Percentiles rank a stretch among this genome's conserved stretches.
Evolutionary conservation across 768 basidiomycete species (phyloP).

Genomic region (Suillus subluteus): DNA sequence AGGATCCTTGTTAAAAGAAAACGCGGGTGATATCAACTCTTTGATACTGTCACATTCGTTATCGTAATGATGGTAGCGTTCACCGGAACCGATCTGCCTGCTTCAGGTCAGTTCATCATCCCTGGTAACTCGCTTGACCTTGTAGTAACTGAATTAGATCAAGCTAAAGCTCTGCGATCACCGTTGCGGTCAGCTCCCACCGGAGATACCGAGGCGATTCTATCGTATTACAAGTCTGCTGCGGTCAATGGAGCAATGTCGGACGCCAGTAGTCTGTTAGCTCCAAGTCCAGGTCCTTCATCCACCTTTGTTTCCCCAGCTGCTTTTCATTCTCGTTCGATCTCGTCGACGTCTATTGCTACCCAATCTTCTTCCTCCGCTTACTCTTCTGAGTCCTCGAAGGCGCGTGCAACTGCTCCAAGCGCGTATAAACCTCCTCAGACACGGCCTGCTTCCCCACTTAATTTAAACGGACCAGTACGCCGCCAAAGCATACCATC

Average conservation of each 20-base stretch:
- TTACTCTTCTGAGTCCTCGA: conserved; percentile 50
- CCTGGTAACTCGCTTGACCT: neutral
- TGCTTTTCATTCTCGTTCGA: conserved; percentile 14
- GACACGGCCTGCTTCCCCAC: conserved; percentile 28
- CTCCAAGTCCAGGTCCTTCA: conserved; percentile 25
- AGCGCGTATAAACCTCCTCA: conserved; percentile 22
- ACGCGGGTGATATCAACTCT: neutral
- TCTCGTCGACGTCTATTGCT: conserved; percentile 18
- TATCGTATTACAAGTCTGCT: conserved; percentile 61
- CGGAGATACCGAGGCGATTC: conserved; percentile 46
- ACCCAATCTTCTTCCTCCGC: conserved; percentile 47
- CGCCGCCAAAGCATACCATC: conserved; percentile 57
- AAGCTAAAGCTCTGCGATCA: conserved; percentile 3
- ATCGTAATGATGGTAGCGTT: conserved; percentile 8
- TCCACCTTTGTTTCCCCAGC: conserved; percentile 5
- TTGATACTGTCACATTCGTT: neutral
- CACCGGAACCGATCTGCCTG: conserved; percentile 4
- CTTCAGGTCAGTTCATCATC: conserved; percentile 9
- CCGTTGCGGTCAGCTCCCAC: neutral
- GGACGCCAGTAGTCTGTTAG: conserved; percentile 27
- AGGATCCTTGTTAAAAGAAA: neutral
- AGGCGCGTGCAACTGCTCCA: conserved; percentile 21
- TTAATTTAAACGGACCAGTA: conserved; percentile 34
- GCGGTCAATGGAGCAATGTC: conserved; percentile 38
- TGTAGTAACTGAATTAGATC: neutral